phyloP scores from a whole-genome alignment of 2,329 filamentous ascomycete genomes.

The Trichophyton simii region DNA sequence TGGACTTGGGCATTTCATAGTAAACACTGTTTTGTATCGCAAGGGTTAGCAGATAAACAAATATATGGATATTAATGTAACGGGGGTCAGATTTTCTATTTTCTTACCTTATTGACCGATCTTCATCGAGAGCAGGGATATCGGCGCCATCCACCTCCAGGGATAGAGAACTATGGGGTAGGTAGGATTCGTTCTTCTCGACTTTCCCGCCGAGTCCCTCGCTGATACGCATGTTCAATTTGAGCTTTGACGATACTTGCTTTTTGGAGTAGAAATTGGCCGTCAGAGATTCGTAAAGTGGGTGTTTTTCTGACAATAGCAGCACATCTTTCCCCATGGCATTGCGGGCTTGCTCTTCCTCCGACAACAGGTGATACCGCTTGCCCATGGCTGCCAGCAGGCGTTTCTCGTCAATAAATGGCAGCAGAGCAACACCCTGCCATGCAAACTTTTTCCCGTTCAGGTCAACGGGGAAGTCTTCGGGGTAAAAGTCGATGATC shows the following conservation, averaged over 20 bases:
- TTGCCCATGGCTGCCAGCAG: conserved; percentile 69
- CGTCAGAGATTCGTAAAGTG: conserved; percentile 74
- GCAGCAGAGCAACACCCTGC: conserved; percentile 87
- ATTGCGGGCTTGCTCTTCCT: conserved; percentile 69
- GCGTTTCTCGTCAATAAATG: conserved; percentile 89
- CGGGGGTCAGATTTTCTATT: conserved; percentile 32
- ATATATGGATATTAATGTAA: conserved; percentile 5
- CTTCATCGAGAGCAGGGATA: conserved; percentile 68
- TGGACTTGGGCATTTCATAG: conserved; percentile 66
- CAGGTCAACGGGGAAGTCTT: conserved; percentile 82
- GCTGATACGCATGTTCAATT: conserved; percentile 61
- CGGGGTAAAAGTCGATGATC: conserved; percentile 95
- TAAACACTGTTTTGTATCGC: conserved; percentile 48
- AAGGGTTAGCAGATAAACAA: background rate
- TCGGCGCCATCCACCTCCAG: conserved; percentile 62
- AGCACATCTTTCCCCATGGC: conserved; percentile 67
- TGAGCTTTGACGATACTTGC: conserved; percentile 52
- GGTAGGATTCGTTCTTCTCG: conserved; percentile 68
- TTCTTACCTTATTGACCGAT: conserved; percentile 66
- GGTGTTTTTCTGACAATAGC: conserved; percentile 70
- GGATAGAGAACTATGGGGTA: conserved; percentile 68
- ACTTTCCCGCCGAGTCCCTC: conserved; percentile 69
- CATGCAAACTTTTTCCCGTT: conserved; percentile 98
- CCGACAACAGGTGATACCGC: conserved; percentile 66
- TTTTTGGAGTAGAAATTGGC: conserved; percentile 87